Base-by-base conservation (phyloP, 2,329 filamentous ascomycete species). In the Hypomyces perniciosus region DNA sequence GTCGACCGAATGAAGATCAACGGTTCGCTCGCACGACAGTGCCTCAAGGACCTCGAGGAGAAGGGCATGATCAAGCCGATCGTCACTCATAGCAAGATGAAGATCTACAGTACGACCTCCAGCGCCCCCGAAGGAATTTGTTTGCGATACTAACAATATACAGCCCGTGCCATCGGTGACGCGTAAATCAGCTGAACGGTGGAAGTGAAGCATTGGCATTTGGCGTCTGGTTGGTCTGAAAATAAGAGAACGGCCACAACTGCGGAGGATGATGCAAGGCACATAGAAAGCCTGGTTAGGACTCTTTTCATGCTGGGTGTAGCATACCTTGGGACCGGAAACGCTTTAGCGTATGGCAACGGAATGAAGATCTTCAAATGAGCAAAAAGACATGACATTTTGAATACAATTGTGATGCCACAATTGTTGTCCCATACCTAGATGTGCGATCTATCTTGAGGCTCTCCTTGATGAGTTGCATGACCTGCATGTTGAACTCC, bases 1-100 rank as follows among this genome's bases (percentile, higher is more conserved):
- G 93, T 99, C 84, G 93, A 99, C 79, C 86, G 93, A 77, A 85
- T 99, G 77, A 99, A 99, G 90, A 95, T 99, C 83, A 99, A 99
- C 82, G 95, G 93, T 71, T 96, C 90, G 66, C 81, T 99, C 70
- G 93, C 93, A 64, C 86, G 93, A 71, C 80, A 83, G 78, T 92
- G 89, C 76, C 80, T 97, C 63, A 80, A 80, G 72, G 92, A 97
- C 72, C 83, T 97, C 66, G 92, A 97, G 86, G 90, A 95, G 83
- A 93, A 91, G 84, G 93, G 92, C 67, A 83, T 90, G 76, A 99
- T 99, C 81, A 96, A 93, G 86, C 92, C 95, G 77, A 83, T 99
- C 67, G 90, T 97, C 63, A 84, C 83, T 64, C 95, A 99, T 84
- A 92, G 86, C 80, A 93, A 91, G 82, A 86, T 96, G 84, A 89